Conservation (phyloP, 805 yeast species). For the Novakomyces olei region DNA sequence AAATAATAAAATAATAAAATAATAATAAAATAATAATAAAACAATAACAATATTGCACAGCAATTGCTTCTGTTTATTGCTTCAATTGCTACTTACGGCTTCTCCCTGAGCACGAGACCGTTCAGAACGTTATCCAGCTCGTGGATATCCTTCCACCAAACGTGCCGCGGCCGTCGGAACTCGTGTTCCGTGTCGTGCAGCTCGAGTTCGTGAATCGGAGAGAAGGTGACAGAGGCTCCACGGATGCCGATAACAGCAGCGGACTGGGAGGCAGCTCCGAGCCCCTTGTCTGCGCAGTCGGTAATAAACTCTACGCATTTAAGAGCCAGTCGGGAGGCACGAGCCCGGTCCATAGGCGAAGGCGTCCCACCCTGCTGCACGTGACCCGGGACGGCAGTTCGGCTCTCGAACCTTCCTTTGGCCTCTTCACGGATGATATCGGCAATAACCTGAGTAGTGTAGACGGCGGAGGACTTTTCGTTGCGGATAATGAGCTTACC, state of each 20-base stretch:
- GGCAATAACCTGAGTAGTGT: constrained; percentile 62
- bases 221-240: constrained; percentile 52
- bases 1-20: background rate
- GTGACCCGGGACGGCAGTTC: constrained; percentile 94
- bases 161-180: constrained; percentile 68
- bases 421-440: constrained; percentile 66
- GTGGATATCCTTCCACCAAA: constrained; percentile 61
- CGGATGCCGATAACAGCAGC: constrained; percentile 70
- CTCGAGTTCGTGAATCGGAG: constrained; percentile 52
- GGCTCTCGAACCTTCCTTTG: constrained; percentile 56
- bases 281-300: constrained; percentile 16
- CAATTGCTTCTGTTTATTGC: too few species aligned
- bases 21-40: background rate
- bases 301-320: constrained; percentile 79
- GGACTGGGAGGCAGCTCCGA: constrained; percentile 20
- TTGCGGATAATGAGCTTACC: constrained; percentile 73
- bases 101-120: too few species aligned
- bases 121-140: constrained; percentile 68
- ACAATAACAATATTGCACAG: background rate
- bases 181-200: constrained; percentile 67
- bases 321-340: constrained; percentile 75
- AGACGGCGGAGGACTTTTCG: constrained; percentile 61
- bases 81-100: too few species aligned
- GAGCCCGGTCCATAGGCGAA: constrained; percentile 78
- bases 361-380: constrained; percentile 96